A percentile compares a stretch with the other conserved stretches of the same genome.
These are phyloP conservation scores for Plantago lanceolata DNA, from an alignment of 305 asterid species.

Conservation along the genomic window DNA sequence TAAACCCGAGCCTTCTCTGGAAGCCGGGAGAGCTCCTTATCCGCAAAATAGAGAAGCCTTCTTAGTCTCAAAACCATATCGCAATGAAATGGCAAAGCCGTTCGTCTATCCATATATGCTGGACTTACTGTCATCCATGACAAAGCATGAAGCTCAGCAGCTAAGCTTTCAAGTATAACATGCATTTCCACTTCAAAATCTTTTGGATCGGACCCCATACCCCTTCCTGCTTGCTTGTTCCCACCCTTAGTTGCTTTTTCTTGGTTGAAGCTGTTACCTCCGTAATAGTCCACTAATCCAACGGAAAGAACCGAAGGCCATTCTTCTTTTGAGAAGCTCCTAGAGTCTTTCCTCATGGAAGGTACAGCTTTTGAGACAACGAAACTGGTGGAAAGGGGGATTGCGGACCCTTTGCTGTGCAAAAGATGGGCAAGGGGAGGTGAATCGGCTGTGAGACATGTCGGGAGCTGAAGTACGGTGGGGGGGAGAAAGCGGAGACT, in stretches of 20 bases:
- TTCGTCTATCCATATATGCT: slow-evolving; percentile 79
- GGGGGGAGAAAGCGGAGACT: slow-evolving; percentile 93
- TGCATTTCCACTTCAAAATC: slow-evolving; percentile 71
- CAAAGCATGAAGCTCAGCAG: slow-evolving; percentile 91
- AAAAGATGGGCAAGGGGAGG: slow-evolving; percentile 97
- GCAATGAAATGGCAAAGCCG: slow-evolving; percentile 89
- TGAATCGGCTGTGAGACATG: slow-evolving; percentile 93
- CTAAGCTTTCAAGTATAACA: slow-evolving; percentile 62
- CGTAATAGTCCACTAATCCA: slow-evolving; percentile 79
- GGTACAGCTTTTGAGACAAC: slow-evolving; percentile 92
- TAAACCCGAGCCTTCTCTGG: slow-evolving; percentile 59
- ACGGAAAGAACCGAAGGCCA: slow-evolving; percentile 96
- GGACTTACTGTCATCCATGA: slow-evolving; percentile 99
- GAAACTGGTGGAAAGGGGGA: slow-evolving; percentile 83
- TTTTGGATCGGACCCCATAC: slow-evolving; percentile 47
- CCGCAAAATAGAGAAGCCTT: slow-evolving; percentile 93
- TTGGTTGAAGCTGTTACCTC: slow-evolving; percentile 54
- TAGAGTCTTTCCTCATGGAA: slow-evolving; percentile 69
- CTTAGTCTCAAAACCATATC: slow-evolving; percentile 89
- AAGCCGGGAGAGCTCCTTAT: slow-evolving; percentile 67
- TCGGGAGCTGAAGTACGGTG: slow-evolving; percentile 78
- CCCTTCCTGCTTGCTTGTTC: slow-evolving; percentile 54
- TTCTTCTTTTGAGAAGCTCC: slow-evolving; percentile 68
- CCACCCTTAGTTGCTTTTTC: slow-evolving; percentile 54
- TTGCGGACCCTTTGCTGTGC: slow-evolving; percentile 96